Evolutionary conservation across 805 yeast genomes (phyloP).

Genomic region (Ogataea nitratoaversa): DNA sequence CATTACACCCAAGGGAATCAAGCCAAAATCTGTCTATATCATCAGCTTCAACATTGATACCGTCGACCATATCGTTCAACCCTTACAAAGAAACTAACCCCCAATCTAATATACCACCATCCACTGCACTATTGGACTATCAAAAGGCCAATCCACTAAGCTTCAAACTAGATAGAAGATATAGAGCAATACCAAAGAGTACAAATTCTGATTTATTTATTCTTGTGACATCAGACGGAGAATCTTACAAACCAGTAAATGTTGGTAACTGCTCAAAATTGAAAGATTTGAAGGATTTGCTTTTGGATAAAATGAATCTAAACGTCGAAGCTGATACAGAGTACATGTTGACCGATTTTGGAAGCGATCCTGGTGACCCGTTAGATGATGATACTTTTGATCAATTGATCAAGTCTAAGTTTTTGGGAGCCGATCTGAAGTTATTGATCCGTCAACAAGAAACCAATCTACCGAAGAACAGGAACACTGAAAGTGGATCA

Average conservation of each 20-base stretch:
- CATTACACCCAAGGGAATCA: constrained; percentile 15
- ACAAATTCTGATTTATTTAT: constrained; percentile 36
- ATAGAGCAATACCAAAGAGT: constrained; percentile 33
- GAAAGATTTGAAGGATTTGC: constrained; percentile 35
- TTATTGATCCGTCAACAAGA: constrained; percentile 14
- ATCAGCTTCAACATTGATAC: constrained; percentile 3
- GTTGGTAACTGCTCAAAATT: constrained; percentile 28
- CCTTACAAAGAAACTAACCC: background rate
- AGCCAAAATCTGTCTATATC: constrained; percentile 7
- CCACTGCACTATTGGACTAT: background rate
- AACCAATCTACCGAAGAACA: background rate
- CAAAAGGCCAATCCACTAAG: background rate
- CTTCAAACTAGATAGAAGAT: constrained; percentile 31
- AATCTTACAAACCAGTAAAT: constrained; percentile 47
- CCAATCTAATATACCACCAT: too few species aligned
- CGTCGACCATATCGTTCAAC: background rate
- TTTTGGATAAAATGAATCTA: constrained; percentile 36
- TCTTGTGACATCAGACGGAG: constrained; percentile 63
- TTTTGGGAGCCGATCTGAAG: constrained; percentile 26
- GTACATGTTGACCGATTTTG: constrained; percentile 68
- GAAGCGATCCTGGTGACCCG: constrained; percentile 52
- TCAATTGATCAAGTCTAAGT: constrained; percentile 31
- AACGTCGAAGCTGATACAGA: constrained; percentile 12
- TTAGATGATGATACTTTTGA: constrained; percentile 47
- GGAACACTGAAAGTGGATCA: background rate